These are phyloP conservation scores for Populus simonii DNA, from an alignment of 345 rosid genomes.

Conservation along the genomic window DNA sequence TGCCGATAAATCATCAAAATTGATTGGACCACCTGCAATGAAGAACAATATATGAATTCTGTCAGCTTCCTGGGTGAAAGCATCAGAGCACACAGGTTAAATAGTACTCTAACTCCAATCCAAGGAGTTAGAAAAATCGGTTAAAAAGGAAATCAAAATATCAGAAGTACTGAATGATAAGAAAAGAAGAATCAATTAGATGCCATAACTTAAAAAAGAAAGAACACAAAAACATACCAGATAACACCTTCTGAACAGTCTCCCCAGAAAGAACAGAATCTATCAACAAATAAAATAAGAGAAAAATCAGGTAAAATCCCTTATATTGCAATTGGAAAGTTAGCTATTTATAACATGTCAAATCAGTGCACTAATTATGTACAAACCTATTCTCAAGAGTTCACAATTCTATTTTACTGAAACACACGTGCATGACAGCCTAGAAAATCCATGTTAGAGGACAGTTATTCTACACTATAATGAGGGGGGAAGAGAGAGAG, in stretches of 20 bases:
- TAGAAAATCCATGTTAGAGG: too few species aligned
- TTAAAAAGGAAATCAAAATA: background rate
- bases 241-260: constrained; percentile 52
- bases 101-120: constrained; percentile 14
- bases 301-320: background rate
- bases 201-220: background rate
- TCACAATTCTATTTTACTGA: background rate
- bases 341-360: background rate
- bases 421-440: background rate
- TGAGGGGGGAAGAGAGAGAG: too few species aligned
- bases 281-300: constrained; percentile 17
- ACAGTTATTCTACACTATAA: too few species aligned
- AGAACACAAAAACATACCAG: constrained; percentile 38
- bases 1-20: constrained; percentile 60
- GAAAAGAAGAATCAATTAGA: constrained; percentile 3
- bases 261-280: constrained; percentile 62
- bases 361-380: background rate
- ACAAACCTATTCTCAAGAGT: background rate
- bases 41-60: background rate
- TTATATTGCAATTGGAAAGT: background rate
- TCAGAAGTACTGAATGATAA: background rate
- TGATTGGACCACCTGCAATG: constrained; percentile 48
- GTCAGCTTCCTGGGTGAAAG: constrained; percentile 5
- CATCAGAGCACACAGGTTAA: background rate
- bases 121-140: background rate